These are phyloP conservation scores for Aureobasidium sp. DNA, from an alignment of 2,329 filamentous ascomycete genomes.

Conservation along the genomic window DNA sequence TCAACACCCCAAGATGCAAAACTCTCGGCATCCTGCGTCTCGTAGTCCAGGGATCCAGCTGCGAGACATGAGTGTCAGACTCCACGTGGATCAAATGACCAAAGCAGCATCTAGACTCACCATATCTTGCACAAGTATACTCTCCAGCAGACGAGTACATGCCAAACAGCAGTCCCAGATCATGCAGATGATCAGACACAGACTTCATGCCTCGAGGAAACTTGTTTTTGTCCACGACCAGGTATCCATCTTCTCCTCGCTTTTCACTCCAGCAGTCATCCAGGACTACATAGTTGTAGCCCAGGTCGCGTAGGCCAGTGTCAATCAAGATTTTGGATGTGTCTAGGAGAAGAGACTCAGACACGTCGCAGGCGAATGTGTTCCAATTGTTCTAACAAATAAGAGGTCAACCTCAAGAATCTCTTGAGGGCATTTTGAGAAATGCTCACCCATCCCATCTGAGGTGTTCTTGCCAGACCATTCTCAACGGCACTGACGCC, in stretches of 20 bases:
- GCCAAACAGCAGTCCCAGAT: constrained; percentile 44
- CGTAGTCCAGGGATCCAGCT: constrained; percentile 43
- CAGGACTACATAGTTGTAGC: constrained; percentile 46
- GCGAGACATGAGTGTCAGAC: neutral
- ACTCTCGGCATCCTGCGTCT: constrained; percentile 46
- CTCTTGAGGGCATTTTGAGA: neutral
- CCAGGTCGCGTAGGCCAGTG: constrained; percentile 41
- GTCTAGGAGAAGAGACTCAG: constrained; percentile 39
- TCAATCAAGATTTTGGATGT: constrained; percentile 42
- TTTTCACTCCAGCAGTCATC: constrained; percentile 49
- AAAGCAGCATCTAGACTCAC: neutral
- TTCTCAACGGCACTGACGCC: constrained; percentile 25
- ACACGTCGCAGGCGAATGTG: constrained; percentile 43
- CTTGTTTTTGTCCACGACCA: constrained; percentile 33
- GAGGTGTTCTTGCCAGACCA: constrained; percentile 32
- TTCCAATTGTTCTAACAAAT: constrained; percentile 37
- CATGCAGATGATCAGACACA: constrained; percentile 43
- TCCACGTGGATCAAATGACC: neutral
- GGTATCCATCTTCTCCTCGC: constrained; percentile 38
- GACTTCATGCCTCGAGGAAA: constrained; percentile 45
- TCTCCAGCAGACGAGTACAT: constrained; percentile 47
- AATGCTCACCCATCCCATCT: constrained; percentile 34
- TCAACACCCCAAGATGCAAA: constrained; percentile 48
- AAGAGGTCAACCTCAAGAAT: constrained; percentile 4
- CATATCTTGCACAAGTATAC: constrained; percentile 34